Evolutionary conservation across 1,139 yeast genomes (phyloP), one percentile per base, ranked within the genome.

Genomic region (Chernovozyma aurita): DNA sequence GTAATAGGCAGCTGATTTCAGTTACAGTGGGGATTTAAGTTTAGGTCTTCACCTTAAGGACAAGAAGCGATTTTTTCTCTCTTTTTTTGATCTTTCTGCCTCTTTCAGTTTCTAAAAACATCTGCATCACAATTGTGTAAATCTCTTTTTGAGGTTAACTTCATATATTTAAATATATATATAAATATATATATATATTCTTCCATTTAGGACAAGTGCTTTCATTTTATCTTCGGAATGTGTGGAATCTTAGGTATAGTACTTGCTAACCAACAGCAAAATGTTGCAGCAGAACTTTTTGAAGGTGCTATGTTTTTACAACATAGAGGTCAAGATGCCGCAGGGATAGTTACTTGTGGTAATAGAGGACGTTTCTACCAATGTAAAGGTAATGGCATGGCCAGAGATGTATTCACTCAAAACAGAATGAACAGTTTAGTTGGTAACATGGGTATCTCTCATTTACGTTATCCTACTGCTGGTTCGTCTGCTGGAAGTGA

Each of bases 371-470:
- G 98, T 42, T 74, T 94, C 40, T 90, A 87, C 65, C 97, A 92
- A 65, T 92, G 97, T 63, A 92, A 92, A 65, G 99, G 99, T 48
- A 92, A 88, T 60, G 99, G 99, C 45, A 87, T 94, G 97, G 97
- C 95, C 39, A 77, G 95, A 52, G 98, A 92, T 55, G 97, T 92
- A 26, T 92, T 92, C 76, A 88, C 95, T 34, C 85, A 81, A 55
- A 66, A 70, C 35, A 75, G 97, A 55, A 78, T 92, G 78, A 57
- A 66, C 37, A 86, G 86, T 34, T 71, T 94, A 38, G 80, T 83
- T 35, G 99, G 99, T 24, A 85, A 84, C 57, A 86, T 90, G 94
- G 99, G 98, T 42, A 77, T 92, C 45, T 90, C 92, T 27, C 99
- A 92, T 59, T 70, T 92, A 54, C 76, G 99, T 52, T 92, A 92